phyloP scores from a whole-genome alignment of 2,329 filamentous ascomycete species.

The Aspergillus ruber region DNA sequence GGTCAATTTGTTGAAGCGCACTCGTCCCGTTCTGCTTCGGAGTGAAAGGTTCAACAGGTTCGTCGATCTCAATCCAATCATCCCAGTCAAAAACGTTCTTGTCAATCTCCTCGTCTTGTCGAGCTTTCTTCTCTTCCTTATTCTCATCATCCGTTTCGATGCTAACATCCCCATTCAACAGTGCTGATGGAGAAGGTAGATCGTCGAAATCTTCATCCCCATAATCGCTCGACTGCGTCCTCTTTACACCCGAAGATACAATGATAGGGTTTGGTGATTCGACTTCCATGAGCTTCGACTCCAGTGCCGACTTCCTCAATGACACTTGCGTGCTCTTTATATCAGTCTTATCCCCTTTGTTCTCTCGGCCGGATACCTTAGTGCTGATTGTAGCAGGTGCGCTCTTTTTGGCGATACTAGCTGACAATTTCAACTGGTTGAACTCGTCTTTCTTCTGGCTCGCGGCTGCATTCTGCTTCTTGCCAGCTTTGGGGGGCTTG shows the following conservation, averaged over 20 bases:
- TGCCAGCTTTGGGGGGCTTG: slow-evolving; percentile 49
- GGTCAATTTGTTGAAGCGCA: too few species aligned
- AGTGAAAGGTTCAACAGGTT: slow-evolving; percentile 6
- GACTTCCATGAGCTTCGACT: not conserved
- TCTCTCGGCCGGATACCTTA: not conserved
- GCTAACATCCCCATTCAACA: slow-evolving; percentile 15
- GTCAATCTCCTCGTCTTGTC: not conserved
- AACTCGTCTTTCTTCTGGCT: slow-evolving; percentile 18
- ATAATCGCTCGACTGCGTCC: slow-evolving; percentile 24
- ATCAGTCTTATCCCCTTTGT: not conserved
- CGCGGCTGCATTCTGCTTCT: slow-evolving; percentile 12
- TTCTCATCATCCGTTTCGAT: not conserved
- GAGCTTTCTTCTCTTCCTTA: not conserved
- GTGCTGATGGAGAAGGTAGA: slow-evolving; percentile 30
- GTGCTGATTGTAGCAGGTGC: not conserved
- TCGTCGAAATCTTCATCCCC: slow-evolving; percentile 27
- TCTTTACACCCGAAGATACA: slow-evolving; percentile 3
- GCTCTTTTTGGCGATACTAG: slow-evolving; percentile 18
- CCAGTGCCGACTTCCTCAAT: not conserved
- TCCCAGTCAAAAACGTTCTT: slow-evolving; percentile 11
- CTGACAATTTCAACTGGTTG: slow-evolving; percentile 24
- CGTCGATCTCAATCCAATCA: slow-evolving; percentile 17
- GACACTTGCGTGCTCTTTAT: not conserved
- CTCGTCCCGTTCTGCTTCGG: not conserved
- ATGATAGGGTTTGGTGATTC: not conserved